These are phyloP conservation scores for Microascus cirrosus DNA, from an alignment of 2,329 filamentous ascomycete genomes.

Conservation along the genomic window DNA sequence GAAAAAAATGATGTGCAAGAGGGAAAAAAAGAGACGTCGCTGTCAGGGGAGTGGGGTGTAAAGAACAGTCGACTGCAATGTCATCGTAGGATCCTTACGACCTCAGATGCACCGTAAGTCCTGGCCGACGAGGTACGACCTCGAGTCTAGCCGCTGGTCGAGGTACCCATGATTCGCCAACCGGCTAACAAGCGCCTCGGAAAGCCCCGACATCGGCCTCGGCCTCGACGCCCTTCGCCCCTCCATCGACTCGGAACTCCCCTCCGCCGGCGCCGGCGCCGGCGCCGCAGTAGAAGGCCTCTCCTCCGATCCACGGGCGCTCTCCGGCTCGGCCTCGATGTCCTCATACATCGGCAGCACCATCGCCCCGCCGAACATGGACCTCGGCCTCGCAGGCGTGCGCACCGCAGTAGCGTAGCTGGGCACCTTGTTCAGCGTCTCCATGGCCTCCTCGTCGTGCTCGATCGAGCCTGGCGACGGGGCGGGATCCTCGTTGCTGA, in stretches of 20 bases:
- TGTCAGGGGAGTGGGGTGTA: no score
- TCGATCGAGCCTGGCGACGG: conserved; percentile 38
- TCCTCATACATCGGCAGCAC: conserved; percentile 54
- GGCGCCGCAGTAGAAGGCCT: neutral
- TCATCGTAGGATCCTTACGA: no score
- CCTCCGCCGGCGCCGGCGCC: no score
- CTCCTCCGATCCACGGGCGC: neutral
- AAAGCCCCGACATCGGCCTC: neutral
- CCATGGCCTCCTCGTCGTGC: conserved; percentile 41
- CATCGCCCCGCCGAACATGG: conserved; percentile 27
- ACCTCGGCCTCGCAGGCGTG: conserved; percentile 45
- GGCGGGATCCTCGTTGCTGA: neutral
- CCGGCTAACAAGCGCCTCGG: neutral
- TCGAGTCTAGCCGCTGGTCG: neutral
- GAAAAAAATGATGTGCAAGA: no score
- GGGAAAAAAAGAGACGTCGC: no score
- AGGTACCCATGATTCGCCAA: neutral
- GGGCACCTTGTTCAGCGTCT: conserved; percentile 60
- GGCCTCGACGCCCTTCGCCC: no score
- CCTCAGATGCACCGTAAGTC: no score
- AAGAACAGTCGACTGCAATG: no score
- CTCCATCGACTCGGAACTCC: no score
- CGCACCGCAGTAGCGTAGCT: conserved; percentile 67
- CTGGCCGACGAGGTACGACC: neutral
- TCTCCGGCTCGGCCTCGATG: conserved; percentile 28